A percentile compares a stretch with the other conserved stretches of the same genome.
These are phyloP conservation scores for Phlebiopsis gigantea DNA, from an alignment of 768 basidiomycete genomes.

Conservation along the genomic window DNA sequence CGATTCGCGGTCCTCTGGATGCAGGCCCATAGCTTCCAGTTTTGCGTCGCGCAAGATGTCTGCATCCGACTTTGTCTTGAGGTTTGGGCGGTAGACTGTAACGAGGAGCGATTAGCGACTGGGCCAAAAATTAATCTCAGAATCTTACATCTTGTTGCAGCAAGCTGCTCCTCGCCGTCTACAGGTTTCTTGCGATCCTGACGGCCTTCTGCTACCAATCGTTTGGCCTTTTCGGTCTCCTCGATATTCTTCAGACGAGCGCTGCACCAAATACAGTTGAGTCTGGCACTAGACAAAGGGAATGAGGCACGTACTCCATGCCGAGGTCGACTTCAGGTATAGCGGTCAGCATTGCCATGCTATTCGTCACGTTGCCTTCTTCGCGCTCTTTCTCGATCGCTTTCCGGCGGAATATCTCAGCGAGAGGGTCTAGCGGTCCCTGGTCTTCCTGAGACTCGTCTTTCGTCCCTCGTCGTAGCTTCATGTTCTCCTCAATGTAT, in stretches of 20 bases:
- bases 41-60: constrained; percentile 87
- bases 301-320: constrained; percentile 77
- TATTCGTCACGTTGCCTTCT: constrained; percentile 92
- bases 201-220: constrained; percentile 71
- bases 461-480: constrained; percentile 54
- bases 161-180: constrained; percentile 78
- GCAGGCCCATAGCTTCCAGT: constrained; percentile 78
- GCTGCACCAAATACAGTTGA: constrained; percentile 35
- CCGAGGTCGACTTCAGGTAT: constrained; percentile 98
- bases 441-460: constrained; percentile 42
- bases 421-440: constrained; percentile 61
- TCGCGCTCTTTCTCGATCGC: constrained; percentile 55
- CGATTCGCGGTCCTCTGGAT: constrained; percentile 43
- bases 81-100: constrained; percentile 79
- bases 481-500: constrained; percentile 93
- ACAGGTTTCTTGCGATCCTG: constrained; percentile 46
- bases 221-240: constrained; percentile 95
- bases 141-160: constrained; percentile 78
- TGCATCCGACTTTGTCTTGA: constrained; percentile 80
- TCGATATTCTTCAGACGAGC: constrained; percentile 92
- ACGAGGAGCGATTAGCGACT: neutral
- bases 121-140: neutral
- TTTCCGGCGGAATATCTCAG: constrained; percentile 71
- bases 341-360: constrained; percentile 91
- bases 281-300: neutral